These are phyloP conservation scores for Pythium scleroteichum DNA, from an alignment of 352 stramenopile species.

Conservation along the genomic window DNA sequence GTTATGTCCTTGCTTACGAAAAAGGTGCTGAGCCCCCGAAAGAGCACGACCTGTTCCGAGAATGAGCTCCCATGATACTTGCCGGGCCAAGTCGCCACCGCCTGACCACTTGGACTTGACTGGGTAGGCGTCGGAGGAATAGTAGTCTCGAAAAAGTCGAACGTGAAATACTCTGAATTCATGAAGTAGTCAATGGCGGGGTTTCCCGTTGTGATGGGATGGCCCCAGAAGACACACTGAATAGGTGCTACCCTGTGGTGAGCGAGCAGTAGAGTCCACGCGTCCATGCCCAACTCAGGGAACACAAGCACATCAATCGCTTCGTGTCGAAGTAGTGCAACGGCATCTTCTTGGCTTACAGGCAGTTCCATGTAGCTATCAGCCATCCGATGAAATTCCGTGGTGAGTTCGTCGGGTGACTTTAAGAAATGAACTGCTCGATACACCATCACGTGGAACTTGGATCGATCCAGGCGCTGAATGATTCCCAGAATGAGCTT, in stretches of 20 bases:
- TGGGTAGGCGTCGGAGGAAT: background rate
- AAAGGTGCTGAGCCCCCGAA: slow-evolving; percentile 63
- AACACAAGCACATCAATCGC: slow-evolving; percentile 81
- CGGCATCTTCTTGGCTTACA: slow-evolving; percentile 31
- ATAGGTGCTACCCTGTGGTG: slow-evolving; percentile 75
- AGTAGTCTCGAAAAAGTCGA: slow-evolving; percentile 23
- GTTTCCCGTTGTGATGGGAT: slow-evolving; percentile 78
- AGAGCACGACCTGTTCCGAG: slow-evolving; percentile 71
- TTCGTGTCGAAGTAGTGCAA: slow-evolving; percentile 41
- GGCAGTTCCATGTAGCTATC: slow-evolving; percentile 56
- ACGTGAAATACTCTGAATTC: slow-evolving; percentile 55
- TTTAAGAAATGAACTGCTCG: slow-evolving; percentile 55
- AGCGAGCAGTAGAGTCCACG: slow-evolving; percentile 64
- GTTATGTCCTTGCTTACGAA: slow-evolving; percentile 35
- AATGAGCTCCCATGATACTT: slow-evolving; percentile 43
- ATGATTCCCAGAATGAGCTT: slow-evolving; percentile 63
- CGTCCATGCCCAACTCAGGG: slow-evolving; percentile 84
- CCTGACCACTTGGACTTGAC: background rate
- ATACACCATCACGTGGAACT: slow-evolving; percentile 56
- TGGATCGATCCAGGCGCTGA: slow-evolving; percentile 46
- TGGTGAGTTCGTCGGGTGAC: slow-evolving; percentile 46
- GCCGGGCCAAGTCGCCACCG: slow-evolving; percentile 6
- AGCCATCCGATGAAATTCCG: slow-evolving; percentile 37
- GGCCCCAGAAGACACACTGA: slow-evolving; percentile 86
- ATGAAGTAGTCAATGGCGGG: slow-evolving; percentile 86